These are phyloP conservation scores for Quercus bicolor DNA, from an alignment of 306 rosid species.

Conservation along the genomic window DNA sequence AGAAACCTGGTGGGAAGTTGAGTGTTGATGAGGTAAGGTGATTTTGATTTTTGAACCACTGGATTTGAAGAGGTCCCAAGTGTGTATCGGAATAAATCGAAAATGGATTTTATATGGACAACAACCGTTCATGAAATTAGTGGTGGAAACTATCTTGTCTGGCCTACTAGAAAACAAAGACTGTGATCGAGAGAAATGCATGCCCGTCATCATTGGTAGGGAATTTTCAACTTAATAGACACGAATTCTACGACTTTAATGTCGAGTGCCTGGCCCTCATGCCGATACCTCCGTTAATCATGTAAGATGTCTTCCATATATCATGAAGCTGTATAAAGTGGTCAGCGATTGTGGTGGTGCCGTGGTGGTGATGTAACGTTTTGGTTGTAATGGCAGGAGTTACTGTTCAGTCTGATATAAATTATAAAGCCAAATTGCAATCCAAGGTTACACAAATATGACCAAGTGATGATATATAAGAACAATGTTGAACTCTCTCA, in stretches of 20 bases:
- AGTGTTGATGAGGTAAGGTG: neutral
- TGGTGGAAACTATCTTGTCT: neutral
- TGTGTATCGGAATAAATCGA: neutral
- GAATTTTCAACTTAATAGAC: too few species aligned
- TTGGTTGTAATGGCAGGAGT: neutral
- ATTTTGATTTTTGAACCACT: neutral
- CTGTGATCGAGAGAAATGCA: neutral
- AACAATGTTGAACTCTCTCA: neutral
- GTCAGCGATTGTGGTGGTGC: neutral
- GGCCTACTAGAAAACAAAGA: neutral
- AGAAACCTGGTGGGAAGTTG: neutral
- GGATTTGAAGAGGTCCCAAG: constrained; percentile 7
- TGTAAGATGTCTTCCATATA: too few species aligned
- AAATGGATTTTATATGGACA: constrained; percentile 14
- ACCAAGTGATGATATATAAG: neutral
- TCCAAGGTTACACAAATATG: neutral
- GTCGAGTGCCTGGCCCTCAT: neutral
- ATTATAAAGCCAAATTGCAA: neutral
- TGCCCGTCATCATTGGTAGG: too few species aligned
- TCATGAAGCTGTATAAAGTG: neutral
- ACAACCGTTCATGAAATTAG: neutral
- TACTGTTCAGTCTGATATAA: too few species aligned
- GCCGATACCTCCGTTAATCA: neutral
- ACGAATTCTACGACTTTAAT: too few species aligned
- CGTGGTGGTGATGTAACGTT: neutral